Evolutionary conservation across 306 rosid genomes (phyloP).

Genomic region (Luffa acutangula): DNA sequence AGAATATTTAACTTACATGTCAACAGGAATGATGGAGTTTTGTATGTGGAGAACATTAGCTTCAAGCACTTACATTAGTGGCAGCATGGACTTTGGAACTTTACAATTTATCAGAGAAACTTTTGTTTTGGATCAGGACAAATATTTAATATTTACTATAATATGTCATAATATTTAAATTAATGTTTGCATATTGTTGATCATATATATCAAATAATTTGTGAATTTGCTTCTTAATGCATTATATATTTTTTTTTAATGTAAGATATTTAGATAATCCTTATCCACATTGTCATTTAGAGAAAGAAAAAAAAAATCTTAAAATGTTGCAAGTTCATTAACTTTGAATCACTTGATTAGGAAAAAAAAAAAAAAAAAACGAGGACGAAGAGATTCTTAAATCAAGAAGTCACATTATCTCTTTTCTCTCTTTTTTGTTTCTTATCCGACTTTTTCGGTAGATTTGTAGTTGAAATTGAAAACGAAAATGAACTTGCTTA

Average conservation of each 20-base stretch:
- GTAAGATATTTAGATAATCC: too few relatives aligned
- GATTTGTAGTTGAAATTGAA: not conserved
- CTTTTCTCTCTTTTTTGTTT: too few relatives aligned
- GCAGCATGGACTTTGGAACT: not conserved
- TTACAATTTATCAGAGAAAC: not conserved
- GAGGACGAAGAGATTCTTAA: too few relatives aligned
- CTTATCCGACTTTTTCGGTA: not conserved
- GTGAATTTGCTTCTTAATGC: too few relatives aligned
- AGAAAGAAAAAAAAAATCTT: too few relatives aligned
- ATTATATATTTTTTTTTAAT: too few relatives aligned
- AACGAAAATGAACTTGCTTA: not conserved
- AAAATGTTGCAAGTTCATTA: too few relatives aligned
- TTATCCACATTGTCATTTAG: too few relatives aligned
- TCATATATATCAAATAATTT: not conserved
- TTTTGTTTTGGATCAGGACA: slow-evolving; percentile 3
- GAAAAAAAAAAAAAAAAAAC: too few relatives aligned
- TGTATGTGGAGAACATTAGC: not conserved
- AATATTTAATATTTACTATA: not conserved
- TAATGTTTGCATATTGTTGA: not conserved
- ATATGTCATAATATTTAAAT: not conserved
- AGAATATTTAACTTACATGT: not conserved
- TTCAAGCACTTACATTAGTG: not conserved
- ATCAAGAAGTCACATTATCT: too few relatives aligned
- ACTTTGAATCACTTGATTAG: too few relatives aligned
- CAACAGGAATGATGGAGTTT: not conserved